Base-by-base conservation (phyloP, 1,284 basidiomycete genomes). In the Boletus hoseneyae region DNA sequence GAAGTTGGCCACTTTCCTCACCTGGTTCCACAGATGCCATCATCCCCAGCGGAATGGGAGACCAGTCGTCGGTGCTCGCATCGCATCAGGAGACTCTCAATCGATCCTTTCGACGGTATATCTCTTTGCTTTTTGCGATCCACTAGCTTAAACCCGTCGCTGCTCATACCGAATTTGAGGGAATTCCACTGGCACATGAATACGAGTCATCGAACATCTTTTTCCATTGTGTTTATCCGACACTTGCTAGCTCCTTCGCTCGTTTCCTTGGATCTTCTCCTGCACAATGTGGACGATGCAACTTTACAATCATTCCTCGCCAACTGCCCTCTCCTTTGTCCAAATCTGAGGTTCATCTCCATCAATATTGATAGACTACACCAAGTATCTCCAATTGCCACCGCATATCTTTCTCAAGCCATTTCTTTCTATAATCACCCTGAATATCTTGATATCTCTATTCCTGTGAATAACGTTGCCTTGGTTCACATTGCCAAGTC, bases 121-220 rank as follows among this genome's bases (percentile, higher is more conserved):
- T 44, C 42, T 7, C 2, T 32, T 15, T 9, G 1, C 3, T 39
- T 57, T 25, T 23, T 56, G 15, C 35, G 9, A 25, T 33, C 34
- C 21, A 40, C 16, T 13, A 38, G 16, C 30, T 23, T 4, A 6
- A 40, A 34, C 6, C 23, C 35, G 15, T 21, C 12, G 35, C 3
- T 23, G 11, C 38, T 51, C 11, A 4, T 37, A 1, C 52, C 56
- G 7, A 58, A 47, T 27, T 19, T 55, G 25, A 58, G 7, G 13
- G 4, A 7, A 18, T 38, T 51, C 23, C 3, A 1, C 12, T 57
- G 51, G 23, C 21, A 6, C 21, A 23, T 23, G 21, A 23, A 23
- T 25, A 7, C 5, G 6, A 5, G 54, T 10, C 18, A 8, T 12
- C 6, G 11, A 10, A 13, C 25, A 13, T 1, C 10, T 27, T 21